These are phyloP conservation scores for Mucor lusitanicus DNA, from an alignment of 371 early-diverging fungal genomes.

Conservation along the genomic window DNA sequence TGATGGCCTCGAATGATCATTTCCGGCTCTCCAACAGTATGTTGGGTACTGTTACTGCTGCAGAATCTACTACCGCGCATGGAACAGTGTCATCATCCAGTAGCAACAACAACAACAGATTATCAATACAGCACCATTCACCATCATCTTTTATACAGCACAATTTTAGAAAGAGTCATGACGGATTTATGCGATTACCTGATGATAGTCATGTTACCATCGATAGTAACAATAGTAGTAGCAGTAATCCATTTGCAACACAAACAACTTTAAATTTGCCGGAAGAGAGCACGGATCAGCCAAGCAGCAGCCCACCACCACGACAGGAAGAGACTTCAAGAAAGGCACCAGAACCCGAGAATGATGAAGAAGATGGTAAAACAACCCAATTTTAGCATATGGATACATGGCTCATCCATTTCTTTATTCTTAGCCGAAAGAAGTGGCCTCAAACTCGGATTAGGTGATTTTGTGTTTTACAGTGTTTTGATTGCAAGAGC, in stretches of 20 bases:
- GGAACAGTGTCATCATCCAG: neutral
- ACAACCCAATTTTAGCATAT: neutral
- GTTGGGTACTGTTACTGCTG: neutral
- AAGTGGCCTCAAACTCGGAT: conserved; percentile 79
- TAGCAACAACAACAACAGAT: neutral
- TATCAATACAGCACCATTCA: neutral
- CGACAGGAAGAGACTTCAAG: neutral
- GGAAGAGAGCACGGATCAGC: neutral
- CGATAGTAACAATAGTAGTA: neutral
- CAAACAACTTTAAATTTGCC: neutral
- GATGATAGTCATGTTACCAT: conserved; percentile 21
- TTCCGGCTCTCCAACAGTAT: conserved; percentile 10
- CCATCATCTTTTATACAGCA: conserved; percentile 3
- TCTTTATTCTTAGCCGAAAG: conserved; percentile 39
- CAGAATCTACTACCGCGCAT: neutral
- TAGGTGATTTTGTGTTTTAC: conserved; percentile 93
- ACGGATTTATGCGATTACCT: conserved; percentile 31
- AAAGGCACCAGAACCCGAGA: neutral
- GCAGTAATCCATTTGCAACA: conserved; percentile 4
- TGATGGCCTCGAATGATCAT: conserved; percentile 61
- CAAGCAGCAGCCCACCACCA: conserved; percentile 6
- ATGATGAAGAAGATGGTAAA: conserved; percentile 61
- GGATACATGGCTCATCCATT: neutral
- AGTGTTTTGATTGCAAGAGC: conserved; percentile 83
- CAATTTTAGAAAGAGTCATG: conserved; percentile 16